phyloP scores from a whole-genome alignment of 768 basidiomycete genomes.

The Suillus americanus region DNA sequence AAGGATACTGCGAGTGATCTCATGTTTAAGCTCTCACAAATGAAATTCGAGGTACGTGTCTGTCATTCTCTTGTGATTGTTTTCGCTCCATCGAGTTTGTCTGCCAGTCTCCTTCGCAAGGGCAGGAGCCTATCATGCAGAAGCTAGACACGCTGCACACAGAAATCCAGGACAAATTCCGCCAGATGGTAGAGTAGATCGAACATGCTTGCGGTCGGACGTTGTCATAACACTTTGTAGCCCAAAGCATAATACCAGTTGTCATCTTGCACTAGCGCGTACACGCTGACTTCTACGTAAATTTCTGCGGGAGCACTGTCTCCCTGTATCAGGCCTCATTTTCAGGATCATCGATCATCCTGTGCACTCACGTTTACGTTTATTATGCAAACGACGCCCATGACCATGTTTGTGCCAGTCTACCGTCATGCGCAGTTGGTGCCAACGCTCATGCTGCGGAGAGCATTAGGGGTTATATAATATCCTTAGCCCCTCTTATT shows the following conservation, averaged over 20 bases:
- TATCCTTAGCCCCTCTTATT: neutral
- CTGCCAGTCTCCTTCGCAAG: slow-evolving; percentile 83
- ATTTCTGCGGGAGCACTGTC: slow-evolving; percentile 1
- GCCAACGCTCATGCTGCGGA: slow-evolving; percentile 11
- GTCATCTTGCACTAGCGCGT: neutral
- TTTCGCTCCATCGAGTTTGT: slow-evolving; percentile 1
- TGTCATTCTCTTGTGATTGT: slow-evolving; percentile 1
- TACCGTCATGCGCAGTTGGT: neutral
- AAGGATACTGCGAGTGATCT: slow-evolving; percentile 84
- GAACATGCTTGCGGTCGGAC: neutral
- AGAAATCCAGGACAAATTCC: slow-evolving; percentile 93
- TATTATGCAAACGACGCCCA: neutral
- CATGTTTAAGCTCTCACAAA: slow-evolving; percentile 97
- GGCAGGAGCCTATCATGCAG: slow-evolving; percentile 77
- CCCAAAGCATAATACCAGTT: slow-evolving; percentile 21
- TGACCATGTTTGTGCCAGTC: neutral
- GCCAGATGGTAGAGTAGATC: slow-evolving; percentile 74
- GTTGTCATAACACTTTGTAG: slow-evolving; percentile 16
- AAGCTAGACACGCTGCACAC: slow-evolving; percentile 78
- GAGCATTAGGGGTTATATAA: slow-evolving; percentile 9
- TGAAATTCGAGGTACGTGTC: slow-evolving; percentile 90
- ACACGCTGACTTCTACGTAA: neutral
- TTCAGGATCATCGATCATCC: neutral
- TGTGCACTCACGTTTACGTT: neutral
- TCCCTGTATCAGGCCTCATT: neutral